These are phyloP conservation scores for Mortierella sp. DNA, from an alignment of 371 early-diverging fungal genomes.

Conservation along the genomic window DNA sequence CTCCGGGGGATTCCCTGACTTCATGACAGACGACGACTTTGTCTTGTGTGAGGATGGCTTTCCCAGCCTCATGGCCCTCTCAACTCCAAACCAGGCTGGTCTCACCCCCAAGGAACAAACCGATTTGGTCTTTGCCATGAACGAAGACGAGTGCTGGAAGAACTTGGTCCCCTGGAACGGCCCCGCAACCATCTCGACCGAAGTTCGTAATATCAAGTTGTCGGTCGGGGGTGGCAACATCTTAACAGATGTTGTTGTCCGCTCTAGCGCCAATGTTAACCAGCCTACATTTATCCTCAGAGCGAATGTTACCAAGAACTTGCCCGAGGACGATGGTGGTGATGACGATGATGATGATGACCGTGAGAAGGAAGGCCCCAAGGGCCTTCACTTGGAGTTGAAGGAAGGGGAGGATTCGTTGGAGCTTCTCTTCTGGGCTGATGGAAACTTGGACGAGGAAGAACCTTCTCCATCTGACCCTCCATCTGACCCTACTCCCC, in stretches of 20 bases:
- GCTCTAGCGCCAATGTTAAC: constrained; percentile 23
- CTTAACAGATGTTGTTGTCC: constrained; percentile 21
- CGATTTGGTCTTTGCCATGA: constrained; percentile 10
- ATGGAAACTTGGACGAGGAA: constrained; percentile 12
- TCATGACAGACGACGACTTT: neutral
- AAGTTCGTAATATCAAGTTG: constrained; percentile 15
- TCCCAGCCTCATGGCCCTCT: neutral
- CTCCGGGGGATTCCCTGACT: neutral
- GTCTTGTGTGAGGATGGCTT: neutral
- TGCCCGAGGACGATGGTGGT: constrained; percentile 17
- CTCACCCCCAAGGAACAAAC: neutral
- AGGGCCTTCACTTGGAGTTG: constrained; percentile 39
- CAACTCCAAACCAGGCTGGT: neutral
- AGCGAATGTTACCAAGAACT: constrained; percentile 44
- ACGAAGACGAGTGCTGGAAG: constrained; percentile 6
- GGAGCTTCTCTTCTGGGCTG: constrained; percentile 42
- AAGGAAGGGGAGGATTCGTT: constrained; percentile 20
- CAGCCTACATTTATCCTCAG: constrained; percentile 22
- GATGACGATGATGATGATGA: constrained; percentile 24
- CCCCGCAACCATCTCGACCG: constrained; percentile 13
- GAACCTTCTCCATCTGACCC: neutral
- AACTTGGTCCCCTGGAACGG: constrained; percentile 46
- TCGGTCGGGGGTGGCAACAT: constrained; percentile 42
- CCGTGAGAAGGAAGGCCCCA: neutral
- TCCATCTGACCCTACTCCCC: neutral